Evolutionary conservation across 805 yeast species (phyloP).

Genomic region (Schwanniomyces pseudopolymorphus): DNA sequence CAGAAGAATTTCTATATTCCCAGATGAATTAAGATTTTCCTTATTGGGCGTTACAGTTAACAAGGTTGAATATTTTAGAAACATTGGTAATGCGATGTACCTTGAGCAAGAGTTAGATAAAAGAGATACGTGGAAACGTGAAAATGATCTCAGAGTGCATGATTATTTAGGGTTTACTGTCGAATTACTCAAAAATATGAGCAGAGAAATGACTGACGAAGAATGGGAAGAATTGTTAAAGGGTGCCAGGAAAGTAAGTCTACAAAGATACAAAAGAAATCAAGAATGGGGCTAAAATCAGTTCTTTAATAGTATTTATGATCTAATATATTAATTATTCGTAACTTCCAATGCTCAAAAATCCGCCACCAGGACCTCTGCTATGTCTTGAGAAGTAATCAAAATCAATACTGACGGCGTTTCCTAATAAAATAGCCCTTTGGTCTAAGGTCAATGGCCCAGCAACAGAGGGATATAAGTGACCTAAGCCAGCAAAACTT

Average conservation of each 20-base stretch:
- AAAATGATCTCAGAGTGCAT: constrained; percentile 53
- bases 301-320: neutral
- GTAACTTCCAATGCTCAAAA: constrained; percentile 32
- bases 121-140: constrained; percentile 52
- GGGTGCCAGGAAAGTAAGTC: constrained; percentile 20
- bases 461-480: constrained; percentile 48
- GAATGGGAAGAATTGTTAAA: constrained; percentile 35
- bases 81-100: constrained; percentile 40
- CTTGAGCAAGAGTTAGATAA: constrained; percentile 43
- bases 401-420: constrained; percentile 89
- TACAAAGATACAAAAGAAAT: constrained; percentile 2
- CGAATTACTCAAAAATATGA: constrained; percentile 43
- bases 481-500: constrained; percentile 59
- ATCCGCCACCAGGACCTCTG: constrained; percentile 47
- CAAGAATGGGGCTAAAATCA: neutral
- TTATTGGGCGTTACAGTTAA: constrained; percentile 54
- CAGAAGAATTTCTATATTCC: constrained; percentile 47
- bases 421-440: constrained; percentile 81
- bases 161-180: constrained; percentile 54
- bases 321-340: constrained; percentile 7
- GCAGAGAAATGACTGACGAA: constrained; percentile 31
- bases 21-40: constrained; percentile 56
- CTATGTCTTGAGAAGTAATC: constrained; percentile 97
- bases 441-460: constrained; percentile 70
- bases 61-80: constrained; percentile 37